These are phyloP conservation scores for Blastobotrys ciferrii DNA, from an alignment of 1,139 yeast species.

Conservation along the genomic window DNA sequence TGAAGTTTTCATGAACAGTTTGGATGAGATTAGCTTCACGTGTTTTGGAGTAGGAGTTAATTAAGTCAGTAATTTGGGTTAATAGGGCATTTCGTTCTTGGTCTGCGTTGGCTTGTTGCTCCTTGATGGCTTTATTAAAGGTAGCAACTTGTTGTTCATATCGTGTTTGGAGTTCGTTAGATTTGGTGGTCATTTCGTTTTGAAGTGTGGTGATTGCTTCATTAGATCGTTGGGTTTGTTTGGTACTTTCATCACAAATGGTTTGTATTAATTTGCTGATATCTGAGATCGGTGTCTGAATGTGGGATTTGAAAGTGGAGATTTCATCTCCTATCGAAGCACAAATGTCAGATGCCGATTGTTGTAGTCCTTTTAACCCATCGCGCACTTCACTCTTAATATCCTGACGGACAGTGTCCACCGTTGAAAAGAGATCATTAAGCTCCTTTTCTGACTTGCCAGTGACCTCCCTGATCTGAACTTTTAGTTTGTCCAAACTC, in stretches of 20 bases:
- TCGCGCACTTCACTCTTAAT: constrained; percentile 12
- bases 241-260: background rate
- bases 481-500: background rate
- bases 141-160: constrained; percentile 6
- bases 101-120: constrained; percentile 6
- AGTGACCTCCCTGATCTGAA: constrained; percentile 1
- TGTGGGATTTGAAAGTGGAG: constrained; percentile 8
- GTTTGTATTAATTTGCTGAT: constrained; percentile 3
- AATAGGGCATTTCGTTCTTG: constrained; percentile 7
- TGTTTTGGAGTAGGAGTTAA: constrained; percentile 6
- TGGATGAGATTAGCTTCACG: constrained; percentile 7
- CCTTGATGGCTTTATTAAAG: background rate
- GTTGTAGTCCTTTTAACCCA: constrained; percentile 10
- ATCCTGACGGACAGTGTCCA: constrained; percentile 8
- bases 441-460: background rate
- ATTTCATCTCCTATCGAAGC: constrained; percentile 8
- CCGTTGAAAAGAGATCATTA: background rate
- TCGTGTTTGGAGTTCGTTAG: constrained; percentile 1
- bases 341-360: constrained; percentile 9
- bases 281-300: constrained; percentile 12
- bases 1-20: background rate
- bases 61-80: constrained; percentile 6
- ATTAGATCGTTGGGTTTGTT: background rate
- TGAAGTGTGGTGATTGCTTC: background rate
- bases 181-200: background rate